These are phyloP conservation scores for Pyricularia sp. DNA, from an alignment of 2,329 filamentous ascomycete genomes.

Conservation along the genomic window DNA sequence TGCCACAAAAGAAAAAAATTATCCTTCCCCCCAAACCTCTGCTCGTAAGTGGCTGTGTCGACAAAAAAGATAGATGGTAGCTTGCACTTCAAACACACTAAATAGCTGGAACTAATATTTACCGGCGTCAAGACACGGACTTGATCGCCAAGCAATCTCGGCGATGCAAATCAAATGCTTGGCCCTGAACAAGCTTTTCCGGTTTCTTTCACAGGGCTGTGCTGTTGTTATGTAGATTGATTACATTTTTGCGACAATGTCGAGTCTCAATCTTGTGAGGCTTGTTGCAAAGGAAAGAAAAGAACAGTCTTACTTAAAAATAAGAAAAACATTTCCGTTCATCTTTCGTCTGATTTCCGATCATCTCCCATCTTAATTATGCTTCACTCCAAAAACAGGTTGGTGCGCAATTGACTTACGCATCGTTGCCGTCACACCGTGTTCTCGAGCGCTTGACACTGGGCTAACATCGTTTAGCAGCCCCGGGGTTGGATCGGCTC, in stretches of 20 bases:
- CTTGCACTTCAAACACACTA: not conserved
- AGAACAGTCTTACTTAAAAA: no score
- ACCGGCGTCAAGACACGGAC: not conserved
- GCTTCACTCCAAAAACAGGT: not conserved
- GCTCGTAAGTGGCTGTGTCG: not conserved
- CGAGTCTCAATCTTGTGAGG: not conserved
- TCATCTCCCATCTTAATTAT: not conserved
- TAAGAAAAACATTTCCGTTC: no score
- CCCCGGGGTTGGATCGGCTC: not conserved
- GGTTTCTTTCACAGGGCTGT: not conserved
- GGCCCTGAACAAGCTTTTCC: not conserved
- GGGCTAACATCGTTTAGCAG: not conserved
- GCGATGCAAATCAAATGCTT: not conserved
- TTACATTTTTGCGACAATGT: not conserved
- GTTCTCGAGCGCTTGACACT: not conserved
- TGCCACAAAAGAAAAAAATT: not conserved
- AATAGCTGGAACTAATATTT: not conserved
- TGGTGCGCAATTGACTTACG: not conserved
- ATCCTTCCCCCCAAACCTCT: no score
- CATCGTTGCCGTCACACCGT: not conserved
- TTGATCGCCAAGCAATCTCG: constrained; percentile 1
- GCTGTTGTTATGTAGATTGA: no score
- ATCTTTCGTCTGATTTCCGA: not conserved
- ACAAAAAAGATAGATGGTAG: not conserved
- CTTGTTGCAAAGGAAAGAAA: no score